Conservation (phyloP, 306 rosid species). For the Purshia tridentata region DNA sequence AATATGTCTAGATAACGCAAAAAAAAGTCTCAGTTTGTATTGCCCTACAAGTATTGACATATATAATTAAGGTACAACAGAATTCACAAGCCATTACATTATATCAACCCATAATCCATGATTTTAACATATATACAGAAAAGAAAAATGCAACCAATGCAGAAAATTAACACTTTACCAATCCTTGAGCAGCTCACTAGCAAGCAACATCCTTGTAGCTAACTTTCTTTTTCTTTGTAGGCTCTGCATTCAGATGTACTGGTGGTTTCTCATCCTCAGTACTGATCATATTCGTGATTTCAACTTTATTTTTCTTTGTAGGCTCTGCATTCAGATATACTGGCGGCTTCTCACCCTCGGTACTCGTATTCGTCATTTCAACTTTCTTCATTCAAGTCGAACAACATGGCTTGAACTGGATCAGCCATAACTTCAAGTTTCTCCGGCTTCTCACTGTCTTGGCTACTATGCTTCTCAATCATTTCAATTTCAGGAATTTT, state of each 20-base stretch:
- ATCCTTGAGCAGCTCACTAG: conserved; percentile 66
- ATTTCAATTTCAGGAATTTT: conserved; percentile 38
- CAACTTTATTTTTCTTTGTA: conserved; percentile 59
- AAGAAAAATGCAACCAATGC: not conserved
- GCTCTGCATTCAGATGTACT: conserved; percentile 31
- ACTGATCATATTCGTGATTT: not conserved
- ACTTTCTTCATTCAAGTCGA: conserved; percentile 52
- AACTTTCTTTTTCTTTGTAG: conserved; percentile 71
- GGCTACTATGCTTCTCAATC: conserved; percentile 29
- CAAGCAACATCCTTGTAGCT: conserved; percentile 89
- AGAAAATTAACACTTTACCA: conserved; percentile 53
- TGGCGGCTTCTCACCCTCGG: conserved; percentile 37
- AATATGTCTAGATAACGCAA: not conserved
- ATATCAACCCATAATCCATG: not conserved
- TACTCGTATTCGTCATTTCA: conserved; percentile 19
- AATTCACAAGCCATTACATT: not conserved
- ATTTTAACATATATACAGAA: not conserved
- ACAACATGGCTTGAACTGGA: conserved; percentile 83
- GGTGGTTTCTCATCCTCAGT: conserved; percentile 41
- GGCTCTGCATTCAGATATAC: conserved; percentile 38
- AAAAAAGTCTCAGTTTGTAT: not conserved
- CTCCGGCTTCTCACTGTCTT: conserved; percentile 29
- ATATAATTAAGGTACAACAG: not conserved
- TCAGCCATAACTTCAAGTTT: conserved; percentile 47
- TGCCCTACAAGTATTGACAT: not conserved